phyloP scores from a whole-genome alignment of 345 rosid species.

The Syzygium aromaticum region DNA sequence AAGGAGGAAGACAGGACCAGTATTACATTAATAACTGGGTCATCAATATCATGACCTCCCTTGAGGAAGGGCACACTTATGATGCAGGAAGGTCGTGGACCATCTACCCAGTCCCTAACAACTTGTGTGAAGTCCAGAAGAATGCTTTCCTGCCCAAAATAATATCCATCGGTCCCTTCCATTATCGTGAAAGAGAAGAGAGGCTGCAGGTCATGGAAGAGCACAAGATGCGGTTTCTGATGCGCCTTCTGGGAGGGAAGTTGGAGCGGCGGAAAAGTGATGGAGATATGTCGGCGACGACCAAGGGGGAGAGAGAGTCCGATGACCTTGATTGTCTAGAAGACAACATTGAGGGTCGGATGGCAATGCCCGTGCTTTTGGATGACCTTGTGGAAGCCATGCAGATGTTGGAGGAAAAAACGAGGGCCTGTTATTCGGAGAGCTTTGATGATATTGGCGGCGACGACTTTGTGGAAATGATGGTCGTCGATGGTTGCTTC shows the following conservation, averaged over 20 bases:
- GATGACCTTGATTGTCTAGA: neutral
- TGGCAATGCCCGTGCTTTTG: neutral
- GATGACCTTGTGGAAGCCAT: constrained; percentile 1
- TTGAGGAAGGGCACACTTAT: neutral
- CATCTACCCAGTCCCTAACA: constrained; percentile 1
- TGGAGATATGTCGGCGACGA: neutral
- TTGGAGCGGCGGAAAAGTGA: neutral
- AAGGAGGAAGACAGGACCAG: neutral
- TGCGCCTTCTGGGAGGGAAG: neutral
- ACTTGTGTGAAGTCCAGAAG: neutral
- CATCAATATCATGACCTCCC: neutral
- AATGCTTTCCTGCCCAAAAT: neutral
- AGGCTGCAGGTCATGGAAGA: constrained; percentile 2
- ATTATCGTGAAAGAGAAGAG: neutral
- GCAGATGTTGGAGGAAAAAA: neutral
- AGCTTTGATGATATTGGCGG: neutral
- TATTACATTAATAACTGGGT: neutral
- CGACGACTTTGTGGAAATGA: constrained; percentile 4
- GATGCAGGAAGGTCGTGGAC: neutral
- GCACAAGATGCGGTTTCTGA: constrained; percentile 10
- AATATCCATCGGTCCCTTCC: constrained; percentile 2
- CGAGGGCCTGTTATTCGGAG: constrained; percentile 9
- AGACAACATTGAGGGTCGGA: neutral
- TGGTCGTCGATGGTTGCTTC: constrained; percentile 9
- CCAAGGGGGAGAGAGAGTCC: neutral